Percentiles rank a stretch among this genome's conserved stretches.
phyloP scores from a whole-genome alignment of 768 basidiomycete species.

The Stropharia rugosoannulata region DNA sequence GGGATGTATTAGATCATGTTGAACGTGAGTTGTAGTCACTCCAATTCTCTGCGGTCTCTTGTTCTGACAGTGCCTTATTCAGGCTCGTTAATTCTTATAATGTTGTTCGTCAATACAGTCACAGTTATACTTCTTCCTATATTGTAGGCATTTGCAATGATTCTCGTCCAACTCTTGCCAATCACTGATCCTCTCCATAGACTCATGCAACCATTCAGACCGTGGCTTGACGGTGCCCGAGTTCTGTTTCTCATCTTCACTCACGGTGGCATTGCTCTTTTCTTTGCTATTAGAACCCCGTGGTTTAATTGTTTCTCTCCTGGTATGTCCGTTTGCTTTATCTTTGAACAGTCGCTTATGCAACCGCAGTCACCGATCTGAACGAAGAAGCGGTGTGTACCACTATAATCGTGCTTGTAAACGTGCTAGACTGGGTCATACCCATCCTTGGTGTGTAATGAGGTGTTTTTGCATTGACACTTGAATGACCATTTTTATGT shows the following conservation, averaged over 20 bases:
- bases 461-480: not conserved
- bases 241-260: constrained; percentile 20
- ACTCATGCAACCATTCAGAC: constrained; percentile 23
- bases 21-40: constrained; percentile 21
- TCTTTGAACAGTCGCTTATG: not conserved
- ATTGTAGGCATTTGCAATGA: constrained; percentile 18
- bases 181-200: constrained; percentile 7
- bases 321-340: constrained; percentile 10
- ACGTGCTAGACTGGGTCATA: constrained; percentile 24
- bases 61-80: not conserved
- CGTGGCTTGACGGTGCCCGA: constrained; percentile 31
- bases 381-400: constrained; percentile 22
- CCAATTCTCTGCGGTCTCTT: not conserved
- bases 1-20: constrained; percentile 22
- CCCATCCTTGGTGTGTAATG: constrained; percentile 22
- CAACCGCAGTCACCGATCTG: constrained; percentile 4
- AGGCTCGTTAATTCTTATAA: constrained; percentile 27
- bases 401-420: constrained; percentile 18
- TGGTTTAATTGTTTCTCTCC: constrained; percentile 20
- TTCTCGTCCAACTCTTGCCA: not conserved
- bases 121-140: constrained; percentile 28
- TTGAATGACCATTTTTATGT: not conserved
- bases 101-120: constrained; percentile 24
- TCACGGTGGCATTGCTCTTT: constrained; percentile 25
- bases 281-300: constrained; percentile 21